Conservation (phyloP, 129 eudicot species). For the Helianthus tuberosus region DNA sequence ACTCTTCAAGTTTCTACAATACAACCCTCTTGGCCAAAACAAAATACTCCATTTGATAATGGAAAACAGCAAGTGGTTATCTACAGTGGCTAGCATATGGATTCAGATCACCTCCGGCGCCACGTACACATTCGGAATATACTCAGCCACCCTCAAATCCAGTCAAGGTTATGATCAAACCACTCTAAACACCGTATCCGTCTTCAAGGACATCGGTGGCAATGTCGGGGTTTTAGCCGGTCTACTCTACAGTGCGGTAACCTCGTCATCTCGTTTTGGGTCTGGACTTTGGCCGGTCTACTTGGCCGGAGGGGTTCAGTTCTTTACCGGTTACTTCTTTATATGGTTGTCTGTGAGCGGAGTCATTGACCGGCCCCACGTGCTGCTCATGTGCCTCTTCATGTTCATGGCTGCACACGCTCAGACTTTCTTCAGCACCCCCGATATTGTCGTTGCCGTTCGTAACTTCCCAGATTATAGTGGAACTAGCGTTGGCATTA, state of each 20-base stretch:
- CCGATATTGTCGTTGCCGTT: constrained; percentile 69
- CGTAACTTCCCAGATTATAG: constrained; percentile 69
- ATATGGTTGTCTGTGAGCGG: constrained; percentile 81
- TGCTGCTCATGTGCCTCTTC: constrained; percentile 61
- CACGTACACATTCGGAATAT: constrained; percentile 79
- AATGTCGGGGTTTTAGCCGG: constrained; percentile 84
- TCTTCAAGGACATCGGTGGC: constrained; percentile 93
- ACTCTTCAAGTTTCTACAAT: no score
- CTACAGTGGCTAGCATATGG: constrained; percentile 86
- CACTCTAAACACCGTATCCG: constrained; percentile 83
- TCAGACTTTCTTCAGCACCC: constrained; percentile 86
- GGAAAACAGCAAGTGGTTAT: constrained; percentile 63
- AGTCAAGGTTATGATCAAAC: constrained; percentile 73
- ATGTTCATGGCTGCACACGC: constrained; percentile 86
- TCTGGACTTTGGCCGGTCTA: constrained; percentile 65
- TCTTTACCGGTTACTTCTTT: constrained; percentile 67
- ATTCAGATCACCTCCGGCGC: constrained; percentile 83
- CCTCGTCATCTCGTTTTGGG: background rate
- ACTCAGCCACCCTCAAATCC: constrained; percentile 77
- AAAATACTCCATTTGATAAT: background rate
- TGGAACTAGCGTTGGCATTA: constrained; percentile 81
- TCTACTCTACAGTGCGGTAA: constrained; percentile 59
- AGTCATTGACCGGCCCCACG: constrained; percentile 45
- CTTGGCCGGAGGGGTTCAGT: constrained; percentile 67
- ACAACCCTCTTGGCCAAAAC: no score